A percentile compares a stretch with the other conserved stretches of the same genome.
These are phyloP conservation scores for Globisporangium barbulae DNA, from an alignment of 352 stramenopile genomes.

Conservation along the genomic window DNA sequence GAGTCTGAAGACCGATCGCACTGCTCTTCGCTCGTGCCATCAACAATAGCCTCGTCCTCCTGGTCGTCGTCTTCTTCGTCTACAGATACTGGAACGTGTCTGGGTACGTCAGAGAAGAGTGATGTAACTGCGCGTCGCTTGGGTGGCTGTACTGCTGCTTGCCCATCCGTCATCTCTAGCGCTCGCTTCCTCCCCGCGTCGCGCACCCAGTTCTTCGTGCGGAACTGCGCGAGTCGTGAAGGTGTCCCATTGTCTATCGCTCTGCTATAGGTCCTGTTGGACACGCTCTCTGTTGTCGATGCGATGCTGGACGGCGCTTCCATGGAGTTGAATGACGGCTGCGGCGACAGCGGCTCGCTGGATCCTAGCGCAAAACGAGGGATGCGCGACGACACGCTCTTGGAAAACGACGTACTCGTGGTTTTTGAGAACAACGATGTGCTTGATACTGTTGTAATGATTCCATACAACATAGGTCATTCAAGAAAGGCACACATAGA, in stretches of 20 bases:
- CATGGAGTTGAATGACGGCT: not conserved
- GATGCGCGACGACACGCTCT: slow-evolving; percentile 2
- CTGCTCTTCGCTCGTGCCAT: not conserved
- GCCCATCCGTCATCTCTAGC: slow-evolving; percentile 2
- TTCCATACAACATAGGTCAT: not conserved
- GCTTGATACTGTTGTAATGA: not conserved
- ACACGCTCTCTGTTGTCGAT: slow-evolving; percentile 7
- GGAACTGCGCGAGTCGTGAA: slow-evolving; percentile 18
- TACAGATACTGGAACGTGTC: not conserved
- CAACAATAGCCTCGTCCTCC: not conserved
- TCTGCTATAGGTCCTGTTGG: not conserved
- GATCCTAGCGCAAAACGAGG: slow-evolving; percentile 3
- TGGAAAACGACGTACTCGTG: not conserved
- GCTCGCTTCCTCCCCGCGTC: slow-evolving; percentile 15
- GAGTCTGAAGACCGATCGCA: not conserved
- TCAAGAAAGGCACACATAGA: not conserved
- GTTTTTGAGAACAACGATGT: not conserved
- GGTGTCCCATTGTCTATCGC: slow-evolving; percentile 12
- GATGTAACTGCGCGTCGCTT: slow-evolving; percentile 12
- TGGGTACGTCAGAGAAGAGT: slow-evolving; percentile 10
- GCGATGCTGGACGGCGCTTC: not conserved
- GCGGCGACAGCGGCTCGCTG: slow-evolving; percentile 4
- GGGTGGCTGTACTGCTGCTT: slow-evolving; percentile 1
- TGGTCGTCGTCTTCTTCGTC: not conserved
- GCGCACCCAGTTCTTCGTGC: slow-evolving; percentile 19